Evolutionary conservation across 2,329 filamentous ascomycete species (phyloP), one percentile per base, ranked within the genome.

Genomic region (Pseudocercospora macadamiae): DNA sequence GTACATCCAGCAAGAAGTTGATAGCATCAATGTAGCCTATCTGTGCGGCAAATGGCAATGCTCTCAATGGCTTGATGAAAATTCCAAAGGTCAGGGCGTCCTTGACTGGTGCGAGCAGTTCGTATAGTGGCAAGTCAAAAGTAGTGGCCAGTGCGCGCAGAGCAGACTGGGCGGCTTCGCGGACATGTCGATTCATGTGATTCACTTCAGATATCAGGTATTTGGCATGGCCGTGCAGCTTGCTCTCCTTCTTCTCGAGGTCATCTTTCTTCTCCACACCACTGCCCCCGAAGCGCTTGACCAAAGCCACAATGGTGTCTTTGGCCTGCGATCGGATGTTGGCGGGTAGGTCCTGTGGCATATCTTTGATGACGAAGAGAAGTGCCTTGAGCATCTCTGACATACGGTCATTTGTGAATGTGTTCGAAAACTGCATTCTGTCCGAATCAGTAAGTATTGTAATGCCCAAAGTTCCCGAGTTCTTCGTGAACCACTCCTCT

Each of bases 1-100:
- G 93, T 49, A 99, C 82, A 57, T 89, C 88, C 78, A 99, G 85
- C 71, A 96, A 96, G 75, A 96, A 99, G 0, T 91, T 96, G 71
- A 99, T 92, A 1, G 95, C 95, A 73, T 99, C 96, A 66, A 99
- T 97, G 71, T 96, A 97, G 3, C 95, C 96, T 66, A 99, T 99
- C 77, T 99, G 96, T 2, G 91, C 93, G 4, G 91, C 84, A 71
- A 99, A 99, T 0, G 95, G 95, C 61, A 99, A 79, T 0, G 95
- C 96, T 61, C 95, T 86, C 18, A 99, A 77, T 12, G 95, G 95
- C 73, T 99, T 99, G 66, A 91, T 90, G 78, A 95, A 99, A 48
- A 99, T 97, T 0, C 93, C 91, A 60, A 88, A 83, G n/a, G 97
- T 80, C 32, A 97, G 83, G 28, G 91, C 85, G 59, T 97, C 93